These are phyloP conservation scores for Plasmodium billcollinsi DNA, from an alignment of 169 alveolate genomes.

Conservation along the genomic window DNA sequence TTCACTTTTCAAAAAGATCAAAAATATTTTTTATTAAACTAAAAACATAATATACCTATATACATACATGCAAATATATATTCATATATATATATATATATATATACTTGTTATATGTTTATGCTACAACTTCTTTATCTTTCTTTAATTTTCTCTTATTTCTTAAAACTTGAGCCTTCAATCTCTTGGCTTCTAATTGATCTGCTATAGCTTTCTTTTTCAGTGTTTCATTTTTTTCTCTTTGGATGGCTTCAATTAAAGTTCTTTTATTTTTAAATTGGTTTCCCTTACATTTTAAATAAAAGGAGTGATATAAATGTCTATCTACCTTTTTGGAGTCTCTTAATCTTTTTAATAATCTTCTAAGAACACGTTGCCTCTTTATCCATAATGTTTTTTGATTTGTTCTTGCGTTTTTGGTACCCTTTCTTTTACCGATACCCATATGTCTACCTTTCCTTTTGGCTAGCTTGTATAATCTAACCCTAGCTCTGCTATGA, in stretches of 20 bases:
- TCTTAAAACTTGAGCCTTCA: conserved; percentile 88
- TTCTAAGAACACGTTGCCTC: conserved; percentile 98
- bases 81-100: conserved; percentile 1
- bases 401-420: conserved; percentile 98
- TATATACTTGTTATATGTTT: conserved; percentile 17
- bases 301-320: conserved; percentile 97
- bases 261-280: conserved; percentile 98
- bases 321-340: conserved; percentile 96
- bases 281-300: conserved; percentile 98
- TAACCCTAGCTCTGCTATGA: conserved; percentile 97
- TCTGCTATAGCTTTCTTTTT: conserved; percentile 92
- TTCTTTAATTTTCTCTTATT: conserved; percentile 83
- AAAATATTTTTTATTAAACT: neutral
- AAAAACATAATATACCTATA: conserved; percentile 3
- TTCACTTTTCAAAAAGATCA: conserved; percentile 2
- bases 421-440: conserved; percentile 98
- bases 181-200: conserved; percentile 91
- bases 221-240: conserved; percentile 92
- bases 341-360: conserved; percentile 97
- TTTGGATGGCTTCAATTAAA: conserved; percentile 97
- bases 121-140: conserved; percentile 74
- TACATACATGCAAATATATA: neutral
- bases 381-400: conserved; percentile 98
- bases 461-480: conserved; percentile 94
- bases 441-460: conserved; percentile 98